A percentile compares a stretch with the other conserved stretches of the same genome.
phyloP scores from a whole-genome alignment of 805 yeast species.

The Sugiyamaella floridensis region DNA sequence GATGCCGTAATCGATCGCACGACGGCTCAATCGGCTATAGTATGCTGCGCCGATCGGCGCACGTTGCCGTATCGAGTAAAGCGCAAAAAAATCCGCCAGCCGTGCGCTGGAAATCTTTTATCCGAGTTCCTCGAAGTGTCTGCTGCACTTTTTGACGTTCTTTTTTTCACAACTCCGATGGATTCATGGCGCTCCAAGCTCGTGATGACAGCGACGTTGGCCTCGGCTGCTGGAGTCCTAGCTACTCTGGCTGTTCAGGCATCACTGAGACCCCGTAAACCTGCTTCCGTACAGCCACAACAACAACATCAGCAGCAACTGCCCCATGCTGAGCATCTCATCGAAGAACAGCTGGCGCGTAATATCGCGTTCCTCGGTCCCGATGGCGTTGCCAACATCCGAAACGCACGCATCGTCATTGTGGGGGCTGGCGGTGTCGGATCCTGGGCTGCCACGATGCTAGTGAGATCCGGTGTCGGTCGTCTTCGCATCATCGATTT shows the following conservation, averaged over 20 bases:
- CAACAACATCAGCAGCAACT: no score
- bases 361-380: conserved; percentile 89
- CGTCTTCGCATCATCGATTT: conserved; percentile 79
- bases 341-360: conserved; percentile 87
- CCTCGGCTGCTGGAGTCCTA: conserved; percentile 5
- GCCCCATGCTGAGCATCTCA: conserved; percentile 56
- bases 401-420: conserved; percentile 65
- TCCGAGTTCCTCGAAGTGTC: no score
- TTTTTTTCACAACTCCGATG: not conserved
- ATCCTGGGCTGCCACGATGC: conserved; percentile 71
- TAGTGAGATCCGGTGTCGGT: conserved; percentile 84
- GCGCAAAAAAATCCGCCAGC: no score
- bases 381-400: conserved; percentile 68
- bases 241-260: conserved; percentile 4
- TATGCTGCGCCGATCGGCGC: no score
- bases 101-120: not conserved
- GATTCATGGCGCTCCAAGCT: conserved; percentile 1
- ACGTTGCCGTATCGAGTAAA: no score
- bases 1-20: no score
- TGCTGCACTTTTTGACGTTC: not conserved
- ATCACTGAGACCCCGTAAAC: not conserved
- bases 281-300: no score
- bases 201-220: conserved; percentile 2
- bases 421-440: conserved; percentile 99
- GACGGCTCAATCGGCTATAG: no score